These are phyloP conservation scores for Fusarium sarcochroum DNA, from an alignment of 2,329 filamentous ascomycete species.

Conservation along the genomic window DNA sequence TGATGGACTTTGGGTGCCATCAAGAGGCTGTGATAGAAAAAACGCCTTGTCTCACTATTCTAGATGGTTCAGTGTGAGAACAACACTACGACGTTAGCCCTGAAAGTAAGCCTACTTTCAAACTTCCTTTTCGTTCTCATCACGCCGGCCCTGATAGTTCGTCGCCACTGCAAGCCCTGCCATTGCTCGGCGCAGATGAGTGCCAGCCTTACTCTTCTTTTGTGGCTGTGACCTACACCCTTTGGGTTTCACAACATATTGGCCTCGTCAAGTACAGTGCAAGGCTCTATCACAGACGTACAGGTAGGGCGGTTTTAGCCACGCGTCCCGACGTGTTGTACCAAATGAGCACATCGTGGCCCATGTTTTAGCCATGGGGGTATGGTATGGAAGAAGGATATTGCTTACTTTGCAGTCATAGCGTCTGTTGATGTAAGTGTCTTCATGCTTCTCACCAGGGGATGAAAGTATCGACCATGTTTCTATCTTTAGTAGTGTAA, in stretches of 20 bases:
- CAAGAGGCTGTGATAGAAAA: not conserved
- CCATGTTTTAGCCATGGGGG: not conserved
- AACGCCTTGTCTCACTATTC: not conserved
- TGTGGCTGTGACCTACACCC: not conserved
- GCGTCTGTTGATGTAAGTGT: not conserved
- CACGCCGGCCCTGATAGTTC: not conserved
- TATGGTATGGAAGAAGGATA: not conserved
- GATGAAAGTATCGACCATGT: not conserved
- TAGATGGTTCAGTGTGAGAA: not conserved
- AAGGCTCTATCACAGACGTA: not conserved
- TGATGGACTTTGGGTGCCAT: not conserved
- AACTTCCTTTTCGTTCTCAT: not conserved
- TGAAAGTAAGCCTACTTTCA: constrained; percentile 2
- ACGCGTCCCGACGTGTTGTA: not conserved
- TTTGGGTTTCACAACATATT: constrained; percentile 3
- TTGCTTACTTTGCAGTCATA: not conserved
- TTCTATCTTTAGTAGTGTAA: too few relatives aligned
- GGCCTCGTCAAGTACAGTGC: not conserved
- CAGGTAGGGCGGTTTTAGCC: constrained; percentile 11
- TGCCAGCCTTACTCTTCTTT: constrained; percentile 7
- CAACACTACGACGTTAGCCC: not conserved
- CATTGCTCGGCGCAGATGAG: not conserved
- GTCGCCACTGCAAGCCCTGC: constrained; percentile 11
- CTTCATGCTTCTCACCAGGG: not conserved
- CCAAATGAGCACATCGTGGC: not conserved